Base-by-base conservation (phyloP, 768 basidiomycete genomes). In the Cystobasidium onofrii region DNA sequence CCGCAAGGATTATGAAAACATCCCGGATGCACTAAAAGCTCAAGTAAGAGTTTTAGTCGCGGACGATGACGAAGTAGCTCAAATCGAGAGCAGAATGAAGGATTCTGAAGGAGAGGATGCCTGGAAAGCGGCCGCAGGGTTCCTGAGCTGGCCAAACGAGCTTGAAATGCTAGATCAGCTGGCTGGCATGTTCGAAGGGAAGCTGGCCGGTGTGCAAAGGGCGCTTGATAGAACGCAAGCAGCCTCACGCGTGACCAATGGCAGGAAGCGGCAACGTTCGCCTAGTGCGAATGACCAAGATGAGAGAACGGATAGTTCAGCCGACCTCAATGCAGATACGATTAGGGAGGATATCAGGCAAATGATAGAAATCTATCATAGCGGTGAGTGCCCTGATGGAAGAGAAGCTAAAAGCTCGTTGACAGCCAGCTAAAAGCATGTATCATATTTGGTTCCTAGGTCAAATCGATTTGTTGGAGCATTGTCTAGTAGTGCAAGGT, bases 11-110 rank as follows among this genome's bases (percentile, higher is more conserved):
- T 77, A 78, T 15, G 80, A 79, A 0, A 73, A 67, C 17, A 33
- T 82, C n/a, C 80, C 80, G 7, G 65, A 73, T 15, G 80, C 71
- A 13, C 73, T 83, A 23, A 46, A 79, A n/a, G 78, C 78, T n/a
- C 77, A 82, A 25, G 69, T 83, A 46, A 73, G 82, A 20, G 76
- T 81, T 23, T 66, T 82, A 12, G 29, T 82, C 25, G 79, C 76
- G 72, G 34, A 80, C 78, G 46, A 67, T 75, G 76, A 77, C 6
- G 76, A 78, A 31, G 9, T 69, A 10, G 73, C 69, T 27, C 57
- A 60, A 60, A 60, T 60, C 2, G 13, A 60, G 57, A 7, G 12
- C 15, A 60, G 57, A 60, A 60, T 23, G 57, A 50, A 54, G 39
- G 27, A 69, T 10, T 9, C 17, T n/a, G 66, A 69, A 29, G 29